Conservation (phyloP, 2,329 filamentous ascomycete genomes). For the Fusarium phyllophilum region DNA sequence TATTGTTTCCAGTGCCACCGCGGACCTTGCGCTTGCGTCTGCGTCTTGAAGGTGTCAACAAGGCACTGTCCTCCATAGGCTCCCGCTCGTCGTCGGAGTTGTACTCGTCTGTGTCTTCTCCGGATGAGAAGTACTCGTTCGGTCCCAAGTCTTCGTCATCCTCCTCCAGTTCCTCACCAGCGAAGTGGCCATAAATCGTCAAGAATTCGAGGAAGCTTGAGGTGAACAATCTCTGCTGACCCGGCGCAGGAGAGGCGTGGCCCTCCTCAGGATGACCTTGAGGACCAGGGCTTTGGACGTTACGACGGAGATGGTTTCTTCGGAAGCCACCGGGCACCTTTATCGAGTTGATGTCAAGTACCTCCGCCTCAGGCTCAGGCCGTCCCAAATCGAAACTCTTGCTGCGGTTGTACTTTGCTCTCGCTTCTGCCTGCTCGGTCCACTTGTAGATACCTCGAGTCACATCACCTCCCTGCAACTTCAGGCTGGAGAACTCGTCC, state of each 20-base stretch:
- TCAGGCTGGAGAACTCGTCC: slow-evolving; percentile 92
- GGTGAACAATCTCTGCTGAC: slow-evolving; percentile 73
- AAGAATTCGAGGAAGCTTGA: slow-evolving; percentile 96
- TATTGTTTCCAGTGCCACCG: slow-evolving; percentile 78
- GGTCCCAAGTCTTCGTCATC: slow-evolving; percentile 90
- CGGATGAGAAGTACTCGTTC: slow-evolving; percentile 91
- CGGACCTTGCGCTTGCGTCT: slow-evolving; percentile 81
- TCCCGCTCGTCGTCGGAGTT: slow-evolving; percentile 75
- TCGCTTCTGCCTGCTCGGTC: slow-evolving; percentile 86
- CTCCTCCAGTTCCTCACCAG: slow-evolving; percentile 95
- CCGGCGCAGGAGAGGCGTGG: slow-evolving; percentile 46
- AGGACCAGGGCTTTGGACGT: slow-evolving; percentile 69
- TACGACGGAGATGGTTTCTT: slow-evolving; percentile 85
- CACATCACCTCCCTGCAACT: slow-evolving; percentile 92
- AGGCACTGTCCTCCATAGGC: slow-evolving; percentile 86
- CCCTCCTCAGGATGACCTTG: slow-evolving; percentile 49
- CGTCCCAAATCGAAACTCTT: slow-evolving; percentile 86
- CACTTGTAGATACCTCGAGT: slow-evolving; percentile 96
- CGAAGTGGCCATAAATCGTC: slow-evolving; percentile 95
- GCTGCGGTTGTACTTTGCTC: slow-evolving; percentile 77
- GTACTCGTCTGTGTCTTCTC: slow-evolving; percentile 72
- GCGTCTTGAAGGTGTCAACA: slow-evolving; percentile 80
- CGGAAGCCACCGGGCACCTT: slow-evolving; percentile 94
- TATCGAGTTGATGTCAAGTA: slow-evolving; percentile 87
- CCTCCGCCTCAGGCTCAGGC: slow-evolving; percentile 81